phyloP scores from a whole-genome alignment of 2,329 filamentous ascomycete species.

The Fusarium sp. region DNA sequence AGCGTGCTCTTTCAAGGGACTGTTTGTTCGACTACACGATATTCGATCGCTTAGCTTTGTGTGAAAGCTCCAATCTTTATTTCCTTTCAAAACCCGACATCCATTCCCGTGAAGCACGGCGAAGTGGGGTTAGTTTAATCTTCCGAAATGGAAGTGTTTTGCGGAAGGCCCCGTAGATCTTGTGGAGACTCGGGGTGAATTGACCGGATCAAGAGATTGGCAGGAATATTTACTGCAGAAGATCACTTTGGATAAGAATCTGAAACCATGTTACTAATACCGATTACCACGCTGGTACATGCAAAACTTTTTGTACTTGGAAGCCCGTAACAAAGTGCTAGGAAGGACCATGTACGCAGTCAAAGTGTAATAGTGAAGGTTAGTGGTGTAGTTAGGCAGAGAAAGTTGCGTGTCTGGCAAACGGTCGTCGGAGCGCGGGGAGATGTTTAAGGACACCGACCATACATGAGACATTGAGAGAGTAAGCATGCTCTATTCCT shows the following conservation, averaged over 20 bases:
- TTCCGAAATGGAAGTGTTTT: constrained; percentile 19
- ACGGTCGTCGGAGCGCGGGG: background rate
- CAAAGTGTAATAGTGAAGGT: background rate
- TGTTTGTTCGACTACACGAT: background rate
- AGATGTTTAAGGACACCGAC: background rate
- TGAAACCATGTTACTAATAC: background rate
- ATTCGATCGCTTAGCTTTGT: background rate
- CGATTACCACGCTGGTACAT: background rate
- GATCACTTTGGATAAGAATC: background rate
- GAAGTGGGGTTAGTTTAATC: constrained; percentile 20
- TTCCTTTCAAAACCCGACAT: background rate
- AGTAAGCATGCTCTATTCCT: constrained; percentile 22
- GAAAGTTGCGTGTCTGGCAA: constrained; percentile 27
- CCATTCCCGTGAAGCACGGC: constrained; percentile 22
- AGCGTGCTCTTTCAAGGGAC: constrained; percentile 20
- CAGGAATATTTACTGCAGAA: constrained; percentile 16
- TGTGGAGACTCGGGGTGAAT: constrained; percentile 5
- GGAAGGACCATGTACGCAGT: constrained; percentile 38
- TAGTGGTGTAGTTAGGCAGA: constrained; percentile 14
- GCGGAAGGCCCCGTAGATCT: constrained; percentile 1
- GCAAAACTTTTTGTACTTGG: background rate
- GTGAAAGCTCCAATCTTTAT: background rate
- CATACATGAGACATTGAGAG: constrained; percentile 10
- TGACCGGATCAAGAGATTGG: constrained; percentile 11
- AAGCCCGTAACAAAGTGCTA: constrained; percentile 3